Evolutionary conservation across 345 rosid genomes (phyloP).

Genomic region (Lenwebbia sp.): DNA sequence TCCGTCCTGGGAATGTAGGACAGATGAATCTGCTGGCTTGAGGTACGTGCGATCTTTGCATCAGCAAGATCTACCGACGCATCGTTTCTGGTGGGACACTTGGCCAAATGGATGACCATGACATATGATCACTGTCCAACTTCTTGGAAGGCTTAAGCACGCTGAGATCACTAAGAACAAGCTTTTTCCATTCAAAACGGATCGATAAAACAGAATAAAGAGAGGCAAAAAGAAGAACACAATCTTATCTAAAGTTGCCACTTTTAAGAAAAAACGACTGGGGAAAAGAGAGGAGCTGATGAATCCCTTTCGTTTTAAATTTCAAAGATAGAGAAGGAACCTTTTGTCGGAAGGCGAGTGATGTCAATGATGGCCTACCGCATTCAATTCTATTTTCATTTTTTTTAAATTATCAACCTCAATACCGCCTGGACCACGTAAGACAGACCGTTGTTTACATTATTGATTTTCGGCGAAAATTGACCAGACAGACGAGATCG

Average conservation of each 20-base stretch:
- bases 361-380: not conserved
- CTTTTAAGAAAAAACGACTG: not conserved
- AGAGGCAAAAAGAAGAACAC: not conserved
- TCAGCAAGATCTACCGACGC: not conserved
- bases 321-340: not conserved
- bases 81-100: not conserved
- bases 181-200: not conserved
- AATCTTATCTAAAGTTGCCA: not conserved
- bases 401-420: not conserved
- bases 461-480: not conserved
- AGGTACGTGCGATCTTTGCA: not conserved
- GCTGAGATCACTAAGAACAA: not conserved
- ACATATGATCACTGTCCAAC: not conserved
- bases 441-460: too few relatives aligned
- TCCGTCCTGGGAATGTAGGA: too few relatives aligned
- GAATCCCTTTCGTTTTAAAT: not conserved
- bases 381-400: not conserved
- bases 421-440: fast-evolving
- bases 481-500: fast-evolving
- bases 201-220: not conserved
- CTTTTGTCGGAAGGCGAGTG: not conserved
- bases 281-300: not conserved
- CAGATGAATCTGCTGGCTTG: too few relatives aligned
- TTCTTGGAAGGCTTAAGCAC: not conserved
- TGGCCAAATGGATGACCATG: not conserved